phyloP scores from a whole-genome alignment of 2,329 filamentous ascomycete species.

The Epichloe gansuensis region DNA sequence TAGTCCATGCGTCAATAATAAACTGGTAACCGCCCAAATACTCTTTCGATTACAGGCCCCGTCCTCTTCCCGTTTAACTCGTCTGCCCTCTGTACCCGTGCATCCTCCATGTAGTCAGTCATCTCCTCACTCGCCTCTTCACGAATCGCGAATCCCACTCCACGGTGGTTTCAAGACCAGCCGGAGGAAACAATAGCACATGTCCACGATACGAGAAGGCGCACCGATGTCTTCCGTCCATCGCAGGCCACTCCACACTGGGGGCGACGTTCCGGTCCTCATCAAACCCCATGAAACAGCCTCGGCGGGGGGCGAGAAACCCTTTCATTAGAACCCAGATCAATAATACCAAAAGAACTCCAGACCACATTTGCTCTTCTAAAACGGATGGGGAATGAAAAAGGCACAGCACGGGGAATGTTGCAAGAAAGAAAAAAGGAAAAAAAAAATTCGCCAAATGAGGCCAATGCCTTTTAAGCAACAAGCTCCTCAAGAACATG shows the following conservation, averaged over 20 bases:
- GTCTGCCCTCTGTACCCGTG: neutral
- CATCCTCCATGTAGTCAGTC: neutral
- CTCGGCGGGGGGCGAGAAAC: constrained; percentile 14
- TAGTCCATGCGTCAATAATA: constrained; percentile 19
- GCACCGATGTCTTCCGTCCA: neutral
- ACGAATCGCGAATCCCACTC: neutral
- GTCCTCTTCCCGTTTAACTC: neutral
- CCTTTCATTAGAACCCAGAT: neutral
- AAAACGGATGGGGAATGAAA: constrained; percentile 10
- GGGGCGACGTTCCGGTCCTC: constrained; percentile 1
- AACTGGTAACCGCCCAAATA: constrained; percentile 17
- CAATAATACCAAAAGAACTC: constrained; percentile 25
- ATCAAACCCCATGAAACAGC: constrained; percentile 3
- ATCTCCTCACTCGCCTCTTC: neutral
- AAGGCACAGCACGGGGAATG: constrained; percentile 12
- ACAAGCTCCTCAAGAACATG: neutral
- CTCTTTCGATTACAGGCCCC: neutral
- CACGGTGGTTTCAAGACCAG: neutral
- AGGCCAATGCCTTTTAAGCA: neutral
- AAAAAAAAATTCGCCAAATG: constrained; percentile 4
- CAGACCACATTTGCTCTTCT: constrained; percentile 32
- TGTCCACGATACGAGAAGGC: neutral
- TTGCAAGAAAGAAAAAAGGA: constrained; percentile 2
- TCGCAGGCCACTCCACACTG: neutral
- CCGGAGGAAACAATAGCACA: neutral